phyloP scores from a whole-genome alignment of 2,329 filamentous ascomycete species.

The Alternaria ethzedia region DNA sequence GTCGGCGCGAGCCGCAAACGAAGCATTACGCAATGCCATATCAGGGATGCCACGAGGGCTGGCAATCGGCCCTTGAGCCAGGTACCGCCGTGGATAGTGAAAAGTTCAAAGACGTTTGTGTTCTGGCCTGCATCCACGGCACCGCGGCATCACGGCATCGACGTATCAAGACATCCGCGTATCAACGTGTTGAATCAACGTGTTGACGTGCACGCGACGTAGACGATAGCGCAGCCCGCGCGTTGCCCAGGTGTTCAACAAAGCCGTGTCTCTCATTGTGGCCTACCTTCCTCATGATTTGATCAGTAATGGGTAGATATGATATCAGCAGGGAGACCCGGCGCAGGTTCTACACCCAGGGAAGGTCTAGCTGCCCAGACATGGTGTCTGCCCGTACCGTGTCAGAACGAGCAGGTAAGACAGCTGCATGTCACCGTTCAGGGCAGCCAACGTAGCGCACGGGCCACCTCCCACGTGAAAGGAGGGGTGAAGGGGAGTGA shows the following conservation, averaged over 20 bases:
- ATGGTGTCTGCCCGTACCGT: background rate
- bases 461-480: constrained; percentile 8
- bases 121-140: background rate
- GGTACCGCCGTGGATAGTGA: background rate
- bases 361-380: constrained; percentile 3
- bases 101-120: background rate
- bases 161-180: background rate
- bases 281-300: background rate
- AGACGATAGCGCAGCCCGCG: background rate
- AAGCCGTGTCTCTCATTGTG: background rate
- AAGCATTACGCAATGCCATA: background rate
- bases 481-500: constrained; percentile 1
- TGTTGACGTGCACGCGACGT: too few relatives aligned
- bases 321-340: background rate
- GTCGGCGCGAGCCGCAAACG: constrained; percentile 6
- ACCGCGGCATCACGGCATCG: background rate
- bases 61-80: background rate
- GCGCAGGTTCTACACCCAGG: background rate
- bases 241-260: background rate
- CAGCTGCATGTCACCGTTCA: background rate
- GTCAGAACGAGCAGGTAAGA: background rate
- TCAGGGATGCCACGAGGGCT: constrained; percentile 2
- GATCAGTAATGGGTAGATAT: background rate
- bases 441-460: background rate
- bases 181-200: background rate